Conservation (phyloP, 148 eudicot species). For the Arbutus unedo region DNA sequence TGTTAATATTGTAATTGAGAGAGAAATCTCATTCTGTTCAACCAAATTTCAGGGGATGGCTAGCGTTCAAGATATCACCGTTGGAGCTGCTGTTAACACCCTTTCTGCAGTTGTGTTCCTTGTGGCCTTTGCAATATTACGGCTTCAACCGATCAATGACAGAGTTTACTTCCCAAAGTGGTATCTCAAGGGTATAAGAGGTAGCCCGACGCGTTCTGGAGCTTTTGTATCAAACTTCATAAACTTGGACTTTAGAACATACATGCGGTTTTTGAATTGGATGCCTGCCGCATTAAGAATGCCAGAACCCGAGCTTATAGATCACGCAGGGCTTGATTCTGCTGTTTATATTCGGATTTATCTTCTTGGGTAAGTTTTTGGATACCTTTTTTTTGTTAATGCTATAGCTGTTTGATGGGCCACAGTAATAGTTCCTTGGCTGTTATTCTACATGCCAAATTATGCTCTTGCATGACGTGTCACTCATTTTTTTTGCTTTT, state of each 20-base stretch:
- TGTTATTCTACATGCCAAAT: neutral
- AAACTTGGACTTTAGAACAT: constrained; percentile 67
- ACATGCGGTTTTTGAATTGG: constrained; percentile 80
- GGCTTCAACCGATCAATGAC: constrained; percentile 91
- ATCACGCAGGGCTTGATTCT: constrained; percentile 97
- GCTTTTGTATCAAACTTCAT: constrained; percentile 57
- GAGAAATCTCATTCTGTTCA: constrained; percentile 9
- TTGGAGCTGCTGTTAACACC: constrained; percentile 70
- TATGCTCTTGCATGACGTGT: neutral
- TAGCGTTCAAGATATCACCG: constrained; percentile 55
- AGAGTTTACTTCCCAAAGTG: constrained; percentile 99
- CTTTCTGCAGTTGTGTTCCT: constrained; percentile 73
- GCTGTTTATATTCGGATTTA: constrained; percentile 88
- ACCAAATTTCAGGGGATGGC: constrained; percentile 60
- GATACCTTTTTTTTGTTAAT: constrained; percentile 8
- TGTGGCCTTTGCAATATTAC: constrained; percentile 72
- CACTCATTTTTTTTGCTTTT: neutral
- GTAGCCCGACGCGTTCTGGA: constrained; percentile 58
- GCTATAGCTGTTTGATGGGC: neutral
- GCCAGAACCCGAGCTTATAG: constrained; percentile 96
- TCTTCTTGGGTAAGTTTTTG: constrained; percentile 77
- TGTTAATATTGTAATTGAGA: neutral
- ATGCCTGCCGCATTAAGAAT: constrained; percentile 96
- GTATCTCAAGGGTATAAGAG: constrained; percentile 88
- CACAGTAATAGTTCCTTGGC: neutral